Evolutionary conservation across 495 filamentous ascomycete species (phyloP).

Genomic region (Gamarada debralockiae): DNA sequence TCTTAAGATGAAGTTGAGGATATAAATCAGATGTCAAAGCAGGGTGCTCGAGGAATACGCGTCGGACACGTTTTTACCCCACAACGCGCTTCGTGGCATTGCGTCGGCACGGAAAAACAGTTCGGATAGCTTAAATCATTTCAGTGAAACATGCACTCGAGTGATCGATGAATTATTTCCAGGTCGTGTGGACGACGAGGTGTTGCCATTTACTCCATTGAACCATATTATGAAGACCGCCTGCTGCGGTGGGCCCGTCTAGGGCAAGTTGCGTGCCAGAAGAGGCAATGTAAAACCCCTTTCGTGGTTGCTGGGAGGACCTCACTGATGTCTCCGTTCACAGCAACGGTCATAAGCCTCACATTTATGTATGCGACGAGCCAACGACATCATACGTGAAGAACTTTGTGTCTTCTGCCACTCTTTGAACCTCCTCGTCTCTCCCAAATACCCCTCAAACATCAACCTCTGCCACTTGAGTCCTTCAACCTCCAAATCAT

Average conservation of each 20-base stretch:
- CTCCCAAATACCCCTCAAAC: not conserved
- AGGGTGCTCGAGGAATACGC: too few species aligned
- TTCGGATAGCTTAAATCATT: slow-evolving; percentile 17
- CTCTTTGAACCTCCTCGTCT: slow-evolving; percentile 14
- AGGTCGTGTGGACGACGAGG: slow-evolving; percentile 16
- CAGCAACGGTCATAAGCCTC: slow-evolving; percentile 10
- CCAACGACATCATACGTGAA: slow-evolving; percentile 7
- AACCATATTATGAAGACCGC: slow-evolving; percentile 2
- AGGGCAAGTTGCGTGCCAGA: slow-evolving; percentile 23
- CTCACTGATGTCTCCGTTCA: slow-evolving; percentile 16
- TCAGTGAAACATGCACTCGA: slow-evolving; percentile 18
- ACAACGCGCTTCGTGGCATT: too few species aligned
- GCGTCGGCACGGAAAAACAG: slow-evolving; percentile 16
- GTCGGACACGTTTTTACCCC: too few species aligned
- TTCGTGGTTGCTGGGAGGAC: slow-evolving; percentile 19
- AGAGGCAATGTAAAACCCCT: slow-evolving; percentile 20
- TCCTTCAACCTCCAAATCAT: not conserved
- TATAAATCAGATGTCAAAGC: too few species aligned
- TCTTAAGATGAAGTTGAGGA: too few species aligned
- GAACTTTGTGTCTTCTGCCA: slow-evolving; percentile 21
- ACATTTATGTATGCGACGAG: slow-evolving; percentile 7
- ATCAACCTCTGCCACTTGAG: not conserved
- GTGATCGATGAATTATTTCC: slow-evolving; percentile 11
- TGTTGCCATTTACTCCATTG: slow-evolving; percentile 1
- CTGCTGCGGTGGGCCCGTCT: slow-evolving; percentile 25